phyloP scores from a whole-genome alignment of 352 stramenopile genomes.

The Achlya hypogyna region DNA sequence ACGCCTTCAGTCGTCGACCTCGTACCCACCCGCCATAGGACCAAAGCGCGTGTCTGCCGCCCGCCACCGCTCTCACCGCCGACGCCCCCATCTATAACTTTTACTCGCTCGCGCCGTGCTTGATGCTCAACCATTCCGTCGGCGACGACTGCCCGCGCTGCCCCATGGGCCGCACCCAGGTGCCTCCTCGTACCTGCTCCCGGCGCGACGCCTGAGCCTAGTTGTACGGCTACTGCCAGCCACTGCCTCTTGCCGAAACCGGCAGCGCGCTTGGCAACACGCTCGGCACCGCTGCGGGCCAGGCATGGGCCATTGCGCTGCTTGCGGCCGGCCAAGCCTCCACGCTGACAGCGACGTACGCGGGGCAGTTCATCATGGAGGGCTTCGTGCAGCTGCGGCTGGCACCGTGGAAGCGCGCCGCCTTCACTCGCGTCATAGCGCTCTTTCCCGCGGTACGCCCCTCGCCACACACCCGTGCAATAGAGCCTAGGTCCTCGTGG shows the following conservation, averaged over 20 bases:
- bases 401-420: constrained; percentile 69
- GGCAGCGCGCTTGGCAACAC: constrained; percentile 51
- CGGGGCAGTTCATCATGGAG: constrained; percentile 92
- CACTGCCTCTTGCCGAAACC: constrained; percentile 65
- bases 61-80: constrained; percentile 38
- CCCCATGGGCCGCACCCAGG: background rate
- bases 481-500: constrained; percentile 30
- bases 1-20: constrained; percentile 44
- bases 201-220: constrained; percentile 8
- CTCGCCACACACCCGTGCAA: background rate
- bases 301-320: constrained; percentile 86
- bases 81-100: constrained; percentile 42
- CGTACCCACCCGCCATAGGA: background rate
- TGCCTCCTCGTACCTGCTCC: background rate
- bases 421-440: constrained; percentile 78
- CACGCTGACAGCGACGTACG: constrained; percentile 91
- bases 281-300: constrained; percentile 46
- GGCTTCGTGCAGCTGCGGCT: constrained; percentile 85
- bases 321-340: constrained; percentile 84
- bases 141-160: background rate
- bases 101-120: constrained; percentile 35
- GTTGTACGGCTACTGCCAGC: constrained; percentile 54
- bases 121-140: constrained; percentile 32
- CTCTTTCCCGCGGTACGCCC: constrained; percentile 54
- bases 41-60: constrained; percentile 33